Base-by-base conservation (phyloP, 345 rosid genomes). In the Melaleuca quinquenervia region DNA sequence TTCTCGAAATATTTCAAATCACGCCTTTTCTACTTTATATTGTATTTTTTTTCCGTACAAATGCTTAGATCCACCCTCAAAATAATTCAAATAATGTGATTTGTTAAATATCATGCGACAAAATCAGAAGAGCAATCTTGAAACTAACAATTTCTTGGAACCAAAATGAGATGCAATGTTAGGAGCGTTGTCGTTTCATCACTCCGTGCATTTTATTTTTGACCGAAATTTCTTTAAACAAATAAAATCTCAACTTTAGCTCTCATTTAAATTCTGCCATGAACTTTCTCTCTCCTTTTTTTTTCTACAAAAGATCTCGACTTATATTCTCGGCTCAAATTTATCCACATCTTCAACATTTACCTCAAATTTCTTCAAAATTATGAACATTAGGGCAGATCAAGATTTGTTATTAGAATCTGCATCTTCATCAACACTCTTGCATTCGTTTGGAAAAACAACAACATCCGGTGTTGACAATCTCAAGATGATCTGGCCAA, bases 311-410 rank as follows among this genome's bases (percentile, higher is more conserved):
- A 58, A 58, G 0, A n/a, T n/a, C 36, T 32, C 18, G 13, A 51
- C 15, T 51, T 14, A 12, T 16, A 51, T 15, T 58, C 6, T 6
- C 12, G 6, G n/a, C 36, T 3, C 2, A 58, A n/a, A 58, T 58
- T 58, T 12, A 58, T 8, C 29, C 70, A 6, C 5, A 0, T 0
- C 0, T 0, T 32, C 18, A 58, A 12, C 2, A 13, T n/a, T n/a
- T 16, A 1, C 1, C 16, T 6, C 32, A 0, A 0, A 58, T 58
- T n/a, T 12, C 3, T n/a, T n/a, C 16, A n/a, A 58, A 58, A 12
- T 58, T 12, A 58, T 58, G 0, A 58, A 7, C 36, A 58, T n/a
- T 2, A 1, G 3, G 70, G 29, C 36, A 4, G 41, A 2, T 41
- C 41, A 4, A 41, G 41, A 41, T 41, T 7, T 13, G 12, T 58